Evolutionary conservation across 768 basidiomycete genomes (phyloP), one percentile per base, ranked within the genome.

Genomic region (Calocybe cyanea): DNA sequence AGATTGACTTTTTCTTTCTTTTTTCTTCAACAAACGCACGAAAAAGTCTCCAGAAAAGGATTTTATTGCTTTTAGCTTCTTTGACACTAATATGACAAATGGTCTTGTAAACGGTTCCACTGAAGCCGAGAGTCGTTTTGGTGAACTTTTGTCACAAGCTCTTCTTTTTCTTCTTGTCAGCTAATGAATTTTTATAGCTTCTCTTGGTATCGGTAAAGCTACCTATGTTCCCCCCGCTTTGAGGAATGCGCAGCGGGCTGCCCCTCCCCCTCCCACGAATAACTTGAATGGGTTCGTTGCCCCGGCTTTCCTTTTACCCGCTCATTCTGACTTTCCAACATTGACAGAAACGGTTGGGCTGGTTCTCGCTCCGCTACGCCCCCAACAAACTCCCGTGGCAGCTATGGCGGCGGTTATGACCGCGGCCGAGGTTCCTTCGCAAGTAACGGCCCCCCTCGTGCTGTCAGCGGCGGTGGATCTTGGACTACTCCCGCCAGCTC

Each of bases 211-310:
- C 66, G 78, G 76, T 58, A 86, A 81, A 77, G 77, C 85, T 61
- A 78, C 90, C 51, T 92, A 92, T 74, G 87, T 92, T 61, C 90
- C 90, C 56, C 90, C 90, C 57, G 89, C 92, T 63, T 65, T 89
- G 76, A 87, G 90, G 76, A 78, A 74, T 68, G 66, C 75, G 80
- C 87, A 88, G 84, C 86, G 86, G 79, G 84, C 86, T 78, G 81
- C 23, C 36, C 14, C 25, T 18, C 52, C 81, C 66, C 78, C 85
- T 56, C 76, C 81, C 58, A 68, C 73, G 61, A 48, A 66, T 50
- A 80, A 78, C 64, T 28, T 11, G 25, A 28, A 5, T 28, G 83
- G 77, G 85, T 87, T 63, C 45, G 74, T 39, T 42, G 25, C 19
- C 24, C 2, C 20, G 25, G 25, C 25, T 28, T 28, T 28, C 4